Percentiles rank a stretch among this genome's conserved stretches.
phyloP scores from a whole-genome alignment of 192 early-diverging fungal genomes.

The Anaeromyces robustus region DNA sequence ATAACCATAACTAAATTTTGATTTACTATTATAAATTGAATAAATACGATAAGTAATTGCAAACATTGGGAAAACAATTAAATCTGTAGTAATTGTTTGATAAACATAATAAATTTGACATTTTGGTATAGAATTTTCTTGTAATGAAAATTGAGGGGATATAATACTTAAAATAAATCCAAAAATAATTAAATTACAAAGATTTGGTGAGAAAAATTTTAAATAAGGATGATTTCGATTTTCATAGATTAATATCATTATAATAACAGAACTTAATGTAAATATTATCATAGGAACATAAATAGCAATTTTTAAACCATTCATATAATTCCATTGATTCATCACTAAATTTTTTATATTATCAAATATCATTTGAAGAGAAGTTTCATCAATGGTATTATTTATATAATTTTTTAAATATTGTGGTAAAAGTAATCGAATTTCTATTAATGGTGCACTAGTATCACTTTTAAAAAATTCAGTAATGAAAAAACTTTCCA shows the following conservation, averaged over 20 bases:
- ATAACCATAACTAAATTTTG: not conserved
- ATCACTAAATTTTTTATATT: too few relatives aligned
- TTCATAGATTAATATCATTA: not conserved
- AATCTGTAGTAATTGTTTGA: not conserved
- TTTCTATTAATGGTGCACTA: too few relatives aligned
- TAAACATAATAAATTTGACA: not conserved
- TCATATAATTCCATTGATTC: too few relatives aligned
- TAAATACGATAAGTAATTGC: not conserved
- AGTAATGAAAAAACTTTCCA: too few relatives aligned
- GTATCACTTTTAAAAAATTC: too few relatives aligned
- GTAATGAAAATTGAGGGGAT: not conserved
- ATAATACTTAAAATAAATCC: not conserved
- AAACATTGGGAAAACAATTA: not conserved
- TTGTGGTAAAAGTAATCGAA: too few relatives aligned
- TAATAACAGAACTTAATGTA: not conserved
- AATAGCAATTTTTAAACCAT: too few relatives aligned
- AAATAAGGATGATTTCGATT: not conserved
- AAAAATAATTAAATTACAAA: not conserved
- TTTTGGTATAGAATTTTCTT: not conserved
- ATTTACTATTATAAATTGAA: not conserved
- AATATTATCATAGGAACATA: not conserved
- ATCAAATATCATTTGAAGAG: too few relatives aligned
- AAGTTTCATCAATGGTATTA: too few relatives aligned
- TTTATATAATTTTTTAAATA: too few relatives aligned
- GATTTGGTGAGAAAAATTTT: not conserved